phyloP scores from a whole-genome alignment of 1,139 yeast species.

The Yamadazyma spencermartinsiae region DNA sequence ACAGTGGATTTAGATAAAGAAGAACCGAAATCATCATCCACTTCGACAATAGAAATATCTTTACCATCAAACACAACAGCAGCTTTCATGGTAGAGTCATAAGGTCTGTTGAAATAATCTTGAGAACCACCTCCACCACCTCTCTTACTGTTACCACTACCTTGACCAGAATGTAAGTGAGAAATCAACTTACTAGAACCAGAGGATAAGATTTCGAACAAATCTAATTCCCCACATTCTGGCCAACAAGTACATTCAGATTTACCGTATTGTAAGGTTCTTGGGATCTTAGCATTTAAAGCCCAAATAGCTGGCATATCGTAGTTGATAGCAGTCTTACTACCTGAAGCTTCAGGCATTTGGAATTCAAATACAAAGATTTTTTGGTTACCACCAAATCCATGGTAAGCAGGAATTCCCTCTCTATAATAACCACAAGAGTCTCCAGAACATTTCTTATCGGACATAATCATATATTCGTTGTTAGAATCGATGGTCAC shows the following conservation, averaged over 20 bases:
- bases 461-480: slow-evolving; percentile 64
- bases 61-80: slow-evolving; percentile 74
- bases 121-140: slow-evolving; percentile 94
- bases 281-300: slow-evolving; percentile 73
- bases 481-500: slow-evolving; percentile 54
- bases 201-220: slow-evolving; percentile 69
- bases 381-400: slow-evolving; percentile 64
- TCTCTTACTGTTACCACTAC: slow-evolving; percentile 74
- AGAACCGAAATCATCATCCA: slow-evolving; percentile 56
- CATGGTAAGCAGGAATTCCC: slow-evolving; percentile 74
- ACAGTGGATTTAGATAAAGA: slow-evolving; percentile 57
- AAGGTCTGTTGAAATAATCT: slow-evolving; percentile 87
- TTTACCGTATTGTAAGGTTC: slow-evolving; percentile 72
- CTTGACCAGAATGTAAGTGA: slow-evolving; percentile 89
- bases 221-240: slow-evolving; percentile 79
- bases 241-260: slow-evolving; percentile 73
- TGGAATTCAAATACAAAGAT: slow-evolving; percentile 71
- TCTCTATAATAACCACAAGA: slow-evolving; percentile 70
- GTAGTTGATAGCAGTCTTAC: slow-evolving; percentile 32
- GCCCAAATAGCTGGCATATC: slow-evolving; percentile 84
- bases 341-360: slow-evolving; percentile 53
- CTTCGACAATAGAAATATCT: slow-evolving; percentile 57
- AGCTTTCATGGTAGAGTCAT: slow-evolving; percentile 74
- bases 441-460: slow-evolving; percentile 51
- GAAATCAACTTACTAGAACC: slow-evolving; percentile 76